A percentile compares a stretch with the other conserved stretches of the same genome.
Evolutionary conservation across 2,329 filamentous ascomycete genomes (phyloP).

Genomic region (Exophiala aquamarina): DNA sequence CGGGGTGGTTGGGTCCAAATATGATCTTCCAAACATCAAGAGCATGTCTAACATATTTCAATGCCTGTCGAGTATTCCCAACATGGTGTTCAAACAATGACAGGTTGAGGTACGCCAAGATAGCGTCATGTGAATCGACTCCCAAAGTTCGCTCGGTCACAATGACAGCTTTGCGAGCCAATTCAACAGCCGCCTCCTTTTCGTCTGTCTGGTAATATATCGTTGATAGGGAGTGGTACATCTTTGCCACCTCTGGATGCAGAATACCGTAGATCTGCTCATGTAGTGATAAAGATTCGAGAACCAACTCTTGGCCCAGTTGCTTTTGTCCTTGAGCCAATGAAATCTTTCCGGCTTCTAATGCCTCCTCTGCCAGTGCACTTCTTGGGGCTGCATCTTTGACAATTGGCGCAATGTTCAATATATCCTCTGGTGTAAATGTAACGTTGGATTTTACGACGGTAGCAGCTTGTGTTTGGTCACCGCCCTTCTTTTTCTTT

Average conservation of each 20-base stretch:
- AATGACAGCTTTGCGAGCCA: constrained; percentile 94
- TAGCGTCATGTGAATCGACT: constrained; percentile 88
- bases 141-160: constrained; percentile 93
- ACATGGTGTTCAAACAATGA: constrained; percentile 90
- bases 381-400: constrained; percentile 94
- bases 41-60: constrained; percentile 87
- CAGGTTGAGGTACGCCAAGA: constrained; percentile 93
- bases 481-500: constrained; percentile 51
- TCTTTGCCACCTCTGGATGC: constrained; percentile 91
- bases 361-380: constrained; percentile 86
- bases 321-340: constrained; percentile 93
- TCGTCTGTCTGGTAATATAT: constrained; percentile 97
- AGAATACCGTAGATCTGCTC: constrained; percentile 98
- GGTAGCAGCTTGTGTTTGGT: constrained; percentile 32
- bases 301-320: constrained; percentile 87
- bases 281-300: constrained; percentile 94
- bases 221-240: constrained; percentile 94
- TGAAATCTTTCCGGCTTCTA: constrained; percentile 95
- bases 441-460: constrained; percentile 54
- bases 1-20: constrained; percentile 88
- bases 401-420: constrained; percentile 90
- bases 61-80: constrained; percentile 84
- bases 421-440: constrained; percentile 80
- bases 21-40: constrained; percentile 96
- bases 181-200: constrained; percentile 91